phyloP scores from a whole-genome alignment of 208 protist species.

The Wallacemonas sp. region DNA sequence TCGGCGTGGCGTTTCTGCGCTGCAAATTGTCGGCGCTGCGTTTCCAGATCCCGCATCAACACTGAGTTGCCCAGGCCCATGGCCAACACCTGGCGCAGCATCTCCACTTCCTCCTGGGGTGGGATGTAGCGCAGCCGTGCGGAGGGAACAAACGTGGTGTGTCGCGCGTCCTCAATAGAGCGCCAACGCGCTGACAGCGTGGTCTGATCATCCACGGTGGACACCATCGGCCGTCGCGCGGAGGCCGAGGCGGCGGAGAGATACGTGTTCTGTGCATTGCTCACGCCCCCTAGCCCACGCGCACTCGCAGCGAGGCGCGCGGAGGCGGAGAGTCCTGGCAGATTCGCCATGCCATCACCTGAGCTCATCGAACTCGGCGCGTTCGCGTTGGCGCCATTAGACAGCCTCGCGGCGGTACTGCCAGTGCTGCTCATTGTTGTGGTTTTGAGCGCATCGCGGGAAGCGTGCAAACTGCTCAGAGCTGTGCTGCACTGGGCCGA shows the following conservation, averaged over 20 bases:
- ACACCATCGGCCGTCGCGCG: slow-evolving; percentile 8
- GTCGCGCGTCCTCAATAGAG: slow-evolving; percentile 31
- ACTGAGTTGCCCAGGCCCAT: slow-evolving; percentile 69
- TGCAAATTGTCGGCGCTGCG: slow-evolving; percentile 33
- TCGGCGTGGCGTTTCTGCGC: slow-evolving; percentile 18
- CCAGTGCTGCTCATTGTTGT: background rate
- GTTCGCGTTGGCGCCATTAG: too few relatives aligned
- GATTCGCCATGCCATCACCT: too few relatives aligned
- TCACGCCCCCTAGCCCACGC: background rate
- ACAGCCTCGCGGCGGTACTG: background rate
- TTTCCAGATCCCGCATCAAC: slow-evolving; percentile 56
- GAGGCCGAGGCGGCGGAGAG: background rate
- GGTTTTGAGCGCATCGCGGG: slow-evolving; percentile 6
- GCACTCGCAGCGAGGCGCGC: too few relatives aligned
- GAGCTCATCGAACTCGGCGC: too few relatives aligned
- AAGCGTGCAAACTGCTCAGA: slow-evolving; percentile 32
- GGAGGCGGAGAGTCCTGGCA: too few relatives aligned
- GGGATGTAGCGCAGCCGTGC: slow-evolving; percentile 62
- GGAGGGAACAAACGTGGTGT: slow-evolving; percentile 28
- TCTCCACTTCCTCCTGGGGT: slow-evolving; percentile 54
- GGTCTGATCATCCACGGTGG: slow-evolving; percentile 16
- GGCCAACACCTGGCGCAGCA: slow-evolving; percentile 71
- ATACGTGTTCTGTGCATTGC: background rate
- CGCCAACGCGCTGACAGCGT: slow-evolving; percentile 49
- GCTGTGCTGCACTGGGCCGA: slow-evolving; percentile 33